A percentile compares a stretch with the other conserved stretches of the same genome.
phyloP scores from a whole-genome alignment of 208 protist species.

The Entamoeba histolytica region DNA sequence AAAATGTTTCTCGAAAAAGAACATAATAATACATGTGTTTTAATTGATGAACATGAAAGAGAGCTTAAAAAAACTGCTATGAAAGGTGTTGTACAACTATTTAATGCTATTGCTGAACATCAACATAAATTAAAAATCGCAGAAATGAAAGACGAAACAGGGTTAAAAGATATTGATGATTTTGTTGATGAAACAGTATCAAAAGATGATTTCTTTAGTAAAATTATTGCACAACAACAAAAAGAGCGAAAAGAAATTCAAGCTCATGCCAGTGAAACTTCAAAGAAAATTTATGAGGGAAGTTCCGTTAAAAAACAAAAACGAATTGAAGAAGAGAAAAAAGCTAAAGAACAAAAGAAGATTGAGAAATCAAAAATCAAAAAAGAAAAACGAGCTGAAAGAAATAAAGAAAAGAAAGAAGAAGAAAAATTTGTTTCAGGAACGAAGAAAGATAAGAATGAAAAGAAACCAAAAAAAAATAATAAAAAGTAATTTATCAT shows the following conservation, averaged over 20 bases:
- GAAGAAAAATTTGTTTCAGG: not conserved
- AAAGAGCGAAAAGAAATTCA: not conserved
- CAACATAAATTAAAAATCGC: not conserved
- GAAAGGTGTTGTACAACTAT: not conserved
- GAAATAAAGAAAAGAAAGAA: not conserved
- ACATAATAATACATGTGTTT: not conserved
- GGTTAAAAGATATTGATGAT: not conserved
- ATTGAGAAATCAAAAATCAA: not conserved
- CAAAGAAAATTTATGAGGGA: not conserved
- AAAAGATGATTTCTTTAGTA: not conserved
- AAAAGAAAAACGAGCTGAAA: not conserved
- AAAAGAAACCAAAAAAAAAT: not conserved
- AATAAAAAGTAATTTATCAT: not conserved
- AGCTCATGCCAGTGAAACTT: not conserved
- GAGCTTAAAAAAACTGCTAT: not conserved
- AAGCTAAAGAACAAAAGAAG: not conserved
- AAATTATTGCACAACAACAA: not conserved
- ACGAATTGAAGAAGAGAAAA: not conserved
- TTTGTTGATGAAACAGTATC: not conserved
- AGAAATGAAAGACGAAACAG: not conserved
- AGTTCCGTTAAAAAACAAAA: not conserved
- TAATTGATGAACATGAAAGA: not conserved
- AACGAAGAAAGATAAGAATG: not conserved
- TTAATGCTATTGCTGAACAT: not conserved
- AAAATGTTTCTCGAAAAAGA: not conserved